These are phyloP conservation scores for Camellia granthamiana DNA, from an alignment of 148 eudicot genomes.

Conservation along the genomic window DNA sequence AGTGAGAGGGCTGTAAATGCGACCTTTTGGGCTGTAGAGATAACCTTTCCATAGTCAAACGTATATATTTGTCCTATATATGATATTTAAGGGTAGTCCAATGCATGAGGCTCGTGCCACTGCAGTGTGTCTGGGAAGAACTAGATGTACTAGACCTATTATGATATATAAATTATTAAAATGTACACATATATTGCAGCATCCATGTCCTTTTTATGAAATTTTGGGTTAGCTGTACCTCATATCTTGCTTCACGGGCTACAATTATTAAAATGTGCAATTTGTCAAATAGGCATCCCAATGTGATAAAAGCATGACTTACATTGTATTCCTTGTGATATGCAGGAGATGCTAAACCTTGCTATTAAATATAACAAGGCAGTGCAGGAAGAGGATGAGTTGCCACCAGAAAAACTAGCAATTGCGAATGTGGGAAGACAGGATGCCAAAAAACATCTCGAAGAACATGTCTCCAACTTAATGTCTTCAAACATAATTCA, in stretches of 20 bases:
- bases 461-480: constrained; percentile 90
- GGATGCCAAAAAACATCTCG: constrained; percentile 97
- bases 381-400: constrained; percentile 92
- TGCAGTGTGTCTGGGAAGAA: too few relatives aligned
- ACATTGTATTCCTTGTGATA: neutral
- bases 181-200: neutral
- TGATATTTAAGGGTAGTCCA: neutral
- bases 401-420: constrained; percentile 89
- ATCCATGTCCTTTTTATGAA: neutral
- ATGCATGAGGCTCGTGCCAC: too few relatives aligned
- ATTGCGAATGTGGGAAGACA: constrained; percentile 96
- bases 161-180: too few relatives aligned
- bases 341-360: constrained; percentile 87
- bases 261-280: too few relatives aligned
- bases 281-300: neutral
- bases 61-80: neutral
- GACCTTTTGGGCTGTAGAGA: neutral
- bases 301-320: neutral
- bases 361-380: constrained; percentile 93
- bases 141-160: too few relatives aligned
- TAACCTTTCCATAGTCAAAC: neutral
- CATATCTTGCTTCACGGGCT: neutral
- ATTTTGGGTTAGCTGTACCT: neutral
- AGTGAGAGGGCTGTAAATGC: neutral
- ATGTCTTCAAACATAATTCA: constrained; percentile 95